Evolutionary conservation across 1,284 basidiomycete species (phyloP), one percentile per base, ranked within the genome.

Genomic region (Acaromyces ingoldii): DNA sequence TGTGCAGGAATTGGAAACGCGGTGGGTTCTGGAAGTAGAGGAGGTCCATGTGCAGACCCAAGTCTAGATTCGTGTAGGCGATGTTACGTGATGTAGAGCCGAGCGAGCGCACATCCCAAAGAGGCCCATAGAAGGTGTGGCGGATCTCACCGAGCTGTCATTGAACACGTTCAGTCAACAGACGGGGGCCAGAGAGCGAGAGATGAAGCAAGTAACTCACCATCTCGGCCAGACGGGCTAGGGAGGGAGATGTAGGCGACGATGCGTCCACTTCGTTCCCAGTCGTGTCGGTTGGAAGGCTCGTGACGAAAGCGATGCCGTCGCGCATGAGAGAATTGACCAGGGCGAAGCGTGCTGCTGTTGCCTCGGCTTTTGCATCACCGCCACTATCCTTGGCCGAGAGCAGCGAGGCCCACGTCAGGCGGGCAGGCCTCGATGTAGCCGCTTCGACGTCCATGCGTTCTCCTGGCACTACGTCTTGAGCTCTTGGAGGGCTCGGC

Each of bases 1-100:
- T 91, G 74, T 96, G 92, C 0, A 97, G 80, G 64, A 92, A 83
- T 75, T 96, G 92, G 76, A 88, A 92, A 29, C 89, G 84, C 0
- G 91, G 91, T 1, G 91, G 91, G 31, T 71, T 70, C 39, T 72
- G 69, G 43, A 71, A 73, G 59, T 73, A 73, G 42, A 61, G 56
- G 38, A 72, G 51, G 77, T 97, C 92, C 87, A 91, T 91, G 72
- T 97, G 93, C 19, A 93, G 75, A 0, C 87, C 91, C 2, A 98
- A 80, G 65, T 89, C 83, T 17, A 95, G 80, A 74, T 91, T 87
- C 5, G 93, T 98, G 75, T 96, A 96, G 1, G 93, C 93, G 57
- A 98, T 90, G 76, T 98, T 98, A 63, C 82, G 83, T 63, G 86
- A 88, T 41, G 77, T 77, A 2, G 70, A 72, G 1, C 63, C 63